Percentiles rank a stretch among this genome's conserved stretches.
phyloP scores from a whole-genome alignment of 2,329 filamentous ascomycete species.

The Samsoniella hepiali region DNA sequence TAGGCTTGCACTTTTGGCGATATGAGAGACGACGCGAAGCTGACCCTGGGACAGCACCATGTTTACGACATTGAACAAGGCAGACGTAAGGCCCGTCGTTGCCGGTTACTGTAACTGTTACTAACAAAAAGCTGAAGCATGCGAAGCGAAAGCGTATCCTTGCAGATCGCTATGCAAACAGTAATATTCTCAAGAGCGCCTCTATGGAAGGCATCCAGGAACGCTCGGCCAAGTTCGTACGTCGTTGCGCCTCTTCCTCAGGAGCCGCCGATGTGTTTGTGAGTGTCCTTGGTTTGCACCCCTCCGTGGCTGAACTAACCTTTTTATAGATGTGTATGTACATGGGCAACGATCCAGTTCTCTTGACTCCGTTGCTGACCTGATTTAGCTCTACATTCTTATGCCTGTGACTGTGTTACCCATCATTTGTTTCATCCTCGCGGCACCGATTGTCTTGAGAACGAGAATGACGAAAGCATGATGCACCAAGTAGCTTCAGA shows the following conservation, averaged over 20 bases:
- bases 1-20: constrained; percentile 27
- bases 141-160: constrained; percentile 60
- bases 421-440: constrained; percentile 67
- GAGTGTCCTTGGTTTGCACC: constrained; percentile 22
- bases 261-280: constrained; percentile 59
- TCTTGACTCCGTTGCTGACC: constrained; percentile 24
- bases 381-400: constrained; percentile 54
- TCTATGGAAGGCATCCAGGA: constrained; percentile 57
- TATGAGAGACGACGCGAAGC: constrained; percentile 1
- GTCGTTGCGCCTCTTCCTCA: constrained; percentile 46
- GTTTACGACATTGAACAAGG: constrained; percentile 57
- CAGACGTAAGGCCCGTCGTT: constrained; percentile 39
- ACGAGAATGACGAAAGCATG: constrained; percentile 55
- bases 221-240: constrained; percentile 53
- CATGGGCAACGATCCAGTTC: neutral
- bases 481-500: constrained; percentile 69
- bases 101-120: neutral
- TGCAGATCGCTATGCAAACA: constrained; percentile 66
- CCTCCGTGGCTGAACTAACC: constrained; percentile 10
- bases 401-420: constrained; percentile 66
- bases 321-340: constrained; percentile 31
- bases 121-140: constrained; percentile 43
- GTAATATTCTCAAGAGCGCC: constrained; percentile 56
- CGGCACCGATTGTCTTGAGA: constrained; percentile 58
- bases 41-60: constrained; percentile 45